Base-by-base conservation (phyloP, 257 asterid genomes). In the Petunia axillaris region DNA sequence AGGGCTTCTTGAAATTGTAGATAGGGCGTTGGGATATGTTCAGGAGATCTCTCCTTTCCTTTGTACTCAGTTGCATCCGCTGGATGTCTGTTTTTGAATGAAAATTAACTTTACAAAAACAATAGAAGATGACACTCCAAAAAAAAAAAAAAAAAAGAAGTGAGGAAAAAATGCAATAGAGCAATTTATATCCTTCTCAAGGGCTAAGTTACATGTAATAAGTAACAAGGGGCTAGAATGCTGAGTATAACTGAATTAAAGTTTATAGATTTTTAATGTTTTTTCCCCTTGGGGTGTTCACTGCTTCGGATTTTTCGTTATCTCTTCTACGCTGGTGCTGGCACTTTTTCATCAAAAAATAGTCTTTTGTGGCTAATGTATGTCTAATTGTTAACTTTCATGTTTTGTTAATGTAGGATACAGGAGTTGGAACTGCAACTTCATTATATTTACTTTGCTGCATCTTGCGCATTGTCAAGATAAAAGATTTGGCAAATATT, bases 401-500 rank as follows among this genome's bases (percentile, higher is more conserved):
- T 81, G 87, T 84, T 50, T 79, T 81, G 36, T 75, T 70, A 79
- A 80, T 90, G 68, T 90, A 95, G 99, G 98, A 88, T 87, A 83
- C 89, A 74, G 87, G 87, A 85, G 89, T 90, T 83, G 96, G 92
- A 83, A 91, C 92, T 76, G 89, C 88, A 88, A 86, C 96, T 78
- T 90, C 98, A 77, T 89, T 90, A 77, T 94, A 95, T 91, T 88
- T 95, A 81, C 97, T 95, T 83, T 93, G 98, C 88, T 93, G 98
- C 93, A 92, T 95, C 85, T 86, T 95, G 89, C 99, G 92, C 89
- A 93, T 95, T 71, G 89, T 95, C 85, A 95, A 95, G 87, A 95
- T 95, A 89, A 95, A 95, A 89, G 98, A 95, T 88, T 92, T 95
- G 87, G 96, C 98, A 64, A 92, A 90, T 88, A 92, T 83, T 83